Evolutionary conservation across 352 stramenopile genomes (phyloP).

Genomic region (Phytophthora foliorum): DNA sequence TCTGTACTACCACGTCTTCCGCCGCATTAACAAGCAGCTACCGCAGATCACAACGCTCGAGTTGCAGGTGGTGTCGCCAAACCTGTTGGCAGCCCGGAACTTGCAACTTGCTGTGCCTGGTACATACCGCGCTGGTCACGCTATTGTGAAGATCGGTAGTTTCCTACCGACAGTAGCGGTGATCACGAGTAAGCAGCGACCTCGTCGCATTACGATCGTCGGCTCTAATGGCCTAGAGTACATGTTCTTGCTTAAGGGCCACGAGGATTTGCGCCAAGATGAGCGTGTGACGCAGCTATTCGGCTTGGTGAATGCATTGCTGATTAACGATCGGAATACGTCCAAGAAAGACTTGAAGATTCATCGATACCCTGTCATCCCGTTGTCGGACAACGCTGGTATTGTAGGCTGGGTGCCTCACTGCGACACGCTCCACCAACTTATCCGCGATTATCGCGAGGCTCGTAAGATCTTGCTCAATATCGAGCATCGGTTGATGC

Average conservation of each 20-base stretch:
- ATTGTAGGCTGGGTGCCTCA: constrained; percentile 99
- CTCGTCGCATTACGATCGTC: constrained; percentile 95
- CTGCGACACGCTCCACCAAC: constrained; percentile 98
- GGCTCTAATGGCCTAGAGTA: constrained; percentile 98
- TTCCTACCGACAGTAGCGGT: constrained; percentile 96
- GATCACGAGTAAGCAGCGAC: constrained; percentile 98
- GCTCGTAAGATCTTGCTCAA: constrained; percentile 93
- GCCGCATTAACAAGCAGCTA: constrained; percentile 90
- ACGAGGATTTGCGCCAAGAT: constrained; percentile 99
- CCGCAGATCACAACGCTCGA: constrained; percentile 96
- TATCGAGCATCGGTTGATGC: constrained; percentile 94
- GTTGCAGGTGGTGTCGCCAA: constrained; percentile 96
- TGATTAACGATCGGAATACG: constrained; percentile 97
- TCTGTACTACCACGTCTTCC: constrained; percentile 99
- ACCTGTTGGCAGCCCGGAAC: constrained; percentile 92
- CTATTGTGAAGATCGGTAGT: constrained; percentile 77
- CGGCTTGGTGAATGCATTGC: constrained; percentile 98
- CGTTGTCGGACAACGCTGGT: constrained; percentile 98
- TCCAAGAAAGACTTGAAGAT: constrained; percentile 98
- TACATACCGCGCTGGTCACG: constrained; percentile 77
- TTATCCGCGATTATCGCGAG: constrained; percentile 96
- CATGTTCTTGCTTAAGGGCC: constrained; percentile 99
- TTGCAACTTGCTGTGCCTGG: constrained; percentile 98
- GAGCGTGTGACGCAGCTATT: constrained; percentile 99
- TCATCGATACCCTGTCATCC: constrained; percentile 97